Evolutionary conservation across 371 early-diverging fungal genomes (phyloP).

Genomic region (Batkoa obscura): DNA sequence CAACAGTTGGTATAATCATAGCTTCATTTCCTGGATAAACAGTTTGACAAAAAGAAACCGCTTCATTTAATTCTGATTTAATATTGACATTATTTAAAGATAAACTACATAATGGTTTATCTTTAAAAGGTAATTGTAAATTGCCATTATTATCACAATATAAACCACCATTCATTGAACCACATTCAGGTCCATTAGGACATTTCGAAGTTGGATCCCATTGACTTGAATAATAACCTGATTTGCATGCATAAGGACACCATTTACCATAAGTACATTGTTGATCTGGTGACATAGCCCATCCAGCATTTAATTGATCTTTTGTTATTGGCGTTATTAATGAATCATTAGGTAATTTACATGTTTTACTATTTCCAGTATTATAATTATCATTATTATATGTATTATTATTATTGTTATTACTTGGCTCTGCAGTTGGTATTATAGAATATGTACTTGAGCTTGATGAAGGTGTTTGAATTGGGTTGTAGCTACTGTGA

Average conservation of each 20-base stretch:
- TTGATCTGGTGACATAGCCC: slow-evolving; percentile 17
- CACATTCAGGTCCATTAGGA: background rate
- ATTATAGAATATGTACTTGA: too few relatives aligned
- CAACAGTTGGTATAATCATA: slow-evolving; percentile 8
- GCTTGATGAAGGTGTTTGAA: too few relatives aligned
- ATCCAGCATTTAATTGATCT: slow-evolving; percentile 13
- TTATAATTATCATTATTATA: too few relatives aligned
- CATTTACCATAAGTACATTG: slow-evolving; percentile 2
- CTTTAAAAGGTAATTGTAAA: background rate
- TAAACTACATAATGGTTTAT: background rate
- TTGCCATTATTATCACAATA: background rate
- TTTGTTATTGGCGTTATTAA: slow-evolving; percentile 16
- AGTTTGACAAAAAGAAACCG: slow-evolving; percentile 5
- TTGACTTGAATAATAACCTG: background rate
- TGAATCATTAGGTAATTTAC: slow-evolving; percentile 5
- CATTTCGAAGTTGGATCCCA: slow-evolving; percentile 2
- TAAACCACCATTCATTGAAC: slow-evolving; percentile 7
- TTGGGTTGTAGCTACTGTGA: too few relatives aligned
- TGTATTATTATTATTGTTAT: too few relatives aligned
- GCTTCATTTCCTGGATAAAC: slow-evolving; percentile 8
- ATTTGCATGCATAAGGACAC: slow-evolving; percentile 7
- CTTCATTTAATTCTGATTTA: background rate
- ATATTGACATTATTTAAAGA: background rate
- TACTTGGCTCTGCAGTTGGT: too few relatives aligned
- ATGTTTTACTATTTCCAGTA: too few relatives aligned